Percentiles rank a stretch among this genome's conserved stretches.
These are phyloP conservation scores for Corchorus capsularis DNA, from an alignment of 345 rosid species.

Conservation along the genomic window DNA sequence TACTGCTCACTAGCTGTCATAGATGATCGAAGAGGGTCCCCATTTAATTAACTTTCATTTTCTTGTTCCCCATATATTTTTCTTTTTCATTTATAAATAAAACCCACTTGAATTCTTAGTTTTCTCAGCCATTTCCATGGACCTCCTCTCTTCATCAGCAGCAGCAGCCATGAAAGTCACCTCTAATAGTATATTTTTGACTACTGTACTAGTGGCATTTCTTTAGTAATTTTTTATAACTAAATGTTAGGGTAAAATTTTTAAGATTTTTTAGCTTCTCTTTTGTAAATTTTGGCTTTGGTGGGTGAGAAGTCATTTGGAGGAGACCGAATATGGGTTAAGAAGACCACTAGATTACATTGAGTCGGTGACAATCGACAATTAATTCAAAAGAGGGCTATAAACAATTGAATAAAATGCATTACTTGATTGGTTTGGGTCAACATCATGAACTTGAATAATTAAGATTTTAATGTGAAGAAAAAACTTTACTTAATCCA, in stretches of 20 bases:
- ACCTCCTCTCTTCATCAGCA: neutral
- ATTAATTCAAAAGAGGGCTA: neutral
- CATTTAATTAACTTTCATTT: neutral
- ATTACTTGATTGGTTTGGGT: conserved; percentile 12
- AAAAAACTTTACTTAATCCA: neutral
- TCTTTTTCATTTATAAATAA: neutral
- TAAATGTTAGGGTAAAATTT: too few relatives aligned
- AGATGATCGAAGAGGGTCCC: neutral
- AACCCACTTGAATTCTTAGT: neutral
- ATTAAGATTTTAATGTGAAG: neutral
- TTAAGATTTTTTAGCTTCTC: neutral
- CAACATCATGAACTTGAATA: neutral
- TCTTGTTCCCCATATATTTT: neutral
- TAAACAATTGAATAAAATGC: neutral
- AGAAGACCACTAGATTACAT: neutral
- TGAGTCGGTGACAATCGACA: neutral
- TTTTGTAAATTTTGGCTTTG: neutral
- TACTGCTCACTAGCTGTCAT: conserved; percentile 15
- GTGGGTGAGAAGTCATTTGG: too few relatives aligned
- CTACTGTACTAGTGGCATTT: neutral
- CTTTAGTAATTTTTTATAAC: too few relatives aligned
- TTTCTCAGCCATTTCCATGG: neutral
- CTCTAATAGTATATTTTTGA: neutral
- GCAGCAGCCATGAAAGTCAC: neutral
- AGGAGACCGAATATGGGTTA: neutral